Base-by-base conservation (phyloP, 2,329 filamentous ascomycete genomes). In the Waltergamsia citrina region DNA sequence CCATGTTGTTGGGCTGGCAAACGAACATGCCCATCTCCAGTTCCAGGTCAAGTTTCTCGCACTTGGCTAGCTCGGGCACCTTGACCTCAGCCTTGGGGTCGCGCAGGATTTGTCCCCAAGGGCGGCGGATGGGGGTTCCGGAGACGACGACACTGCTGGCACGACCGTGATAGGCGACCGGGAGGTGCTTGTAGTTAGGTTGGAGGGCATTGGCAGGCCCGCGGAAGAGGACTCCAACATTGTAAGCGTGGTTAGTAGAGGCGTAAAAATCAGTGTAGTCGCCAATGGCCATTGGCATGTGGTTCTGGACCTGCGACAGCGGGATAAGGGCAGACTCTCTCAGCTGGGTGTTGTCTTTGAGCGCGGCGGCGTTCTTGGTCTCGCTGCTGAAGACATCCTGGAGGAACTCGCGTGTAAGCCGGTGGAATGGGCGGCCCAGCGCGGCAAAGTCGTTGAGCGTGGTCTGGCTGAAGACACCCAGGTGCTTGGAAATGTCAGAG, bases 181-280 rank as follows among this genome's bases (percentile, higher is more conserved):
- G 85, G 0, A 92, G 63, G 44, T 88, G 80, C 32, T 72, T 82
- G 54, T 90, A 92, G 52, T 90, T 90, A 8, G 82, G 80, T 53
- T 88, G 81, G 15, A 92, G 63, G 0, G 83, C 82, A 43, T 86
- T 84, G 12, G 71, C 69, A 0, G 78, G 71, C 0, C 81, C 83
- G 22, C 85, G 74, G 59, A 90, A 86, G 16, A 88, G 67, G 2
- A 74, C 69, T 4, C 82, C 83, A 7, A 83, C 66, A 44, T 59
- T 60, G 62, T 77, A 82, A 5, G 85, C 85, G 56, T 92, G 85
- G 49, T 88, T 80, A 46, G 80, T 61, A 32, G 85, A 83, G 11
- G 81, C 85, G 50, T 85, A 92, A 60, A 90, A 92, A 51, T 92
- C 85, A 3, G 84, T 85, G 52, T 90, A 90, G 51, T 90, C 85